These are phyloP conservation scores for Sordariomycetes sp. DNA, from an alignment of 2,329 filamentous ascomycete species.

Conservation along the genomic window DNA sequence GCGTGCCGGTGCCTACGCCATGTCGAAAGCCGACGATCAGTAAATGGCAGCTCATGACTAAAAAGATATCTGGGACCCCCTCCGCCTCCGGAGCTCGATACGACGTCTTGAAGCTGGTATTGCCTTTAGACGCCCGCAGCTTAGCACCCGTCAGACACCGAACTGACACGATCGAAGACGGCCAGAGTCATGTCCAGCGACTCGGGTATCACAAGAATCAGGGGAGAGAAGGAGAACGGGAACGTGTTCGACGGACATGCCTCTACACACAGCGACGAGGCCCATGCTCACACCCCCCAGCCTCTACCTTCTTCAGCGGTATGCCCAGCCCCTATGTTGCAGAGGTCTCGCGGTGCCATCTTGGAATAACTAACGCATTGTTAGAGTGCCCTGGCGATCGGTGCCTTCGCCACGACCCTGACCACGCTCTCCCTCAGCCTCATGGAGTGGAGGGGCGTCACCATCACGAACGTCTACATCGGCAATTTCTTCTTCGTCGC, in stretches of 20 bases:
- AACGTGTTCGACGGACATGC: neutral
- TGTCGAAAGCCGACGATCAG: too few relatives aligned
- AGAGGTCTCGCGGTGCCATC: neutral
- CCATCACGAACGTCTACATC: conserved; percentile 34
- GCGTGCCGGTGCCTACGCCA: too few relatives aligned
- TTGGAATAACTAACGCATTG: neutral
- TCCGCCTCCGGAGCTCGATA: too few relatives aligned
- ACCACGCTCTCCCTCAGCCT: conserved; percentile 38
- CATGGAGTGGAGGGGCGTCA: conserved; percentile 40
- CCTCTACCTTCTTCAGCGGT: neutral
- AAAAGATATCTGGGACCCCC: too few relatives aligned
- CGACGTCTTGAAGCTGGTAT: too few relatives aligned
- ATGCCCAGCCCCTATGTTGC: neutral
- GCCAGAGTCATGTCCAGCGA: neutral
- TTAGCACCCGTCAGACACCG: neutral
- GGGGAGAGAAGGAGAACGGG: neutral
- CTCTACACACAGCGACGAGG: neutral
- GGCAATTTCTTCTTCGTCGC: conserved; percentile 38
- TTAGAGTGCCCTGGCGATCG: conserved; percentile 33
- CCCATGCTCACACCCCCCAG: too few relatives aligned
- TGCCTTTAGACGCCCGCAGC: too few relatives aligned
- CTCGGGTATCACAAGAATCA: neutral
- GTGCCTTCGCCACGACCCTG: conserved; percentile 38
- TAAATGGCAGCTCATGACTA: too few relatives aligned
- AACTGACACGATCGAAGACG: neutral